Evolutionary conservation across 208 protist species (phyloP).

Genomic region (Acanthamoeba culbertsoni): DNA sequence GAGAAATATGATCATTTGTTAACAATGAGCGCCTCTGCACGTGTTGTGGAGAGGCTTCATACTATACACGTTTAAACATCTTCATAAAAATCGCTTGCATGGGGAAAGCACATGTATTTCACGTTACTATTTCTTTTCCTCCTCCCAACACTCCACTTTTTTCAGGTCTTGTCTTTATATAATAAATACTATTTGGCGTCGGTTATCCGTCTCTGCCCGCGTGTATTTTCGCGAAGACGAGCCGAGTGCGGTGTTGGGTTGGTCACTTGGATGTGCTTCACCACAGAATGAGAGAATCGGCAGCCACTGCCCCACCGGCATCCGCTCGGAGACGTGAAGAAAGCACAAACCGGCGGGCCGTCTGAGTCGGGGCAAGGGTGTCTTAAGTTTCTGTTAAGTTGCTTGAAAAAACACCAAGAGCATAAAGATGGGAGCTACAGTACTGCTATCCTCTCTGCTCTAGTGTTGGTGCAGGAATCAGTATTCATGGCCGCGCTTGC

Average conservation of each 20-base stretch:
- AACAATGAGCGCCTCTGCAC: too few species aligned
- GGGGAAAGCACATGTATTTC: too few species aligned
- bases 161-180: too few species aligned
- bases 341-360: neutral
- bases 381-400: neutral
- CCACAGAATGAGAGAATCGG: neutral
- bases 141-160: too few species aligned
- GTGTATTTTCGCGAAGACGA: neutral
- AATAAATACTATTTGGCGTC: too few species aligned
- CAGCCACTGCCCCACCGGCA: neutral
- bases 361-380: neutral
- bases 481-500: neutral
- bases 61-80: too few species aligned
- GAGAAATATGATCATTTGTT: too few species aligned
- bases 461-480: neutral
- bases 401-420: neutral
- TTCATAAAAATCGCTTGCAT: too few species aligned
- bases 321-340: neutral
- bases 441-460: neutral
- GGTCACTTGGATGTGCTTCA: neutral
- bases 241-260: neutral
- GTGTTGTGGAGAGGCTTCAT: too few species aligned
- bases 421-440: neutral
- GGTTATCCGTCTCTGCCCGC: neutral
- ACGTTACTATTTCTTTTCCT: too few species aligned